Conservation (phyloP, 305 asterid species). For the Fraxinus latifolia region DNA sequence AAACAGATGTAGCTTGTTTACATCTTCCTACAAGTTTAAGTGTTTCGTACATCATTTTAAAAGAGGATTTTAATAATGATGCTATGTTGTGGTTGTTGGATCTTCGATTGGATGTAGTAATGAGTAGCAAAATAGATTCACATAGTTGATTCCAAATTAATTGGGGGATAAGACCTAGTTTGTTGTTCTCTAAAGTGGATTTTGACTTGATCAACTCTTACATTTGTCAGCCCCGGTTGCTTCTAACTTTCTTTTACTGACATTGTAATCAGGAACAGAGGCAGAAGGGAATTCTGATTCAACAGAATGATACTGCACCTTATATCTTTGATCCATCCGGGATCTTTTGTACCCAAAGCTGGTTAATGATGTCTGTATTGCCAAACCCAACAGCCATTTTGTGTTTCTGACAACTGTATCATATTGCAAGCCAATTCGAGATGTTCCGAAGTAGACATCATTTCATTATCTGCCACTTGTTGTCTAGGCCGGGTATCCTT, state of each 20-base stretch:
- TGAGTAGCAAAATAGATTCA: not conserved
- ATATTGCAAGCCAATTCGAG: not conserved
- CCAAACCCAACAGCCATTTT: not conserved
- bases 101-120: not conserved
- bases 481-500: not conserved
- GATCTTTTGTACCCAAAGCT: not conserved
- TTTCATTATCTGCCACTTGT: not conserved
- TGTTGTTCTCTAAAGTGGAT: not conserved
- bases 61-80: not conserved
- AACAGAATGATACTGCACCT: constrained; percentile 21
- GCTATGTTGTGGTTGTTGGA: not conserved
- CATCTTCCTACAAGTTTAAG: not conserved
- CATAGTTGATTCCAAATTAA: not conserved
- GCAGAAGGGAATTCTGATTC: constrained; percentile 33
- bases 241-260: constrained; percentile 7
- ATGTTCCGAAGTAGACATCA: not conserved
- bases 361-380: not conserved
- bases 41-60: not conserved
- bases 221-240: not conserved
- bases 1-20: not conserved
- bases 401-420: constrained; percentile 18
- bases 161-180: not conserved
- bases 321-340: not conserved
- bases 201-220: not conserved
- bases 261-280: constrained; percentile 33